Base-by-base conservation (phyloP, 2,329 filamentous ascomycete species). In the Hysterium pulicare region DNA sequence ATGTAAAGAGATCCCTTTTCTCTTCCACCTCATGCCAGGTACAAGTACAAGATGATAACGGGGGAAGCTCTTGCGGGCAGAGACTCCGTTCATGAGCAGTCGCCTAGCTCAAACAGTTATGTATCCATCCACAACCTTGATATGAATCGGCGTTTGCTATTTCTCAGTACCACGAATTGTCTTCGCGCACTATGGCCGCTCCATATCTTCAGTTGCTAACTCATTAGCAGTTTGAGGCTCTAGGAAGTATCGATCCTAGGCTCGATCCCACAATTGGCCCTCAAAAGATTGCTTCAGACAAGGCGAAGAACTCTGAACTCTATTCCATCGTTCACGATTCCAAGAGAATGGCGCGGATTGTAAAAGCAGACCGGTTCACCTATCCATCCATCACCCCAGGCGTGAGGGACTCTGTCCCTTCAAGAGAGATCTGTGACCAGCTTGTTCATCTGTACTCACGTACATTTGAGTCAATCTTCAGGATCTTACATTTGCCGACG, bases 401-500 rank as follows among this genome's bases (percentile, higher is more conserved):
- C 6, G 62, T 68, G 6, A 71, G 59, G 0, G 47, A 51, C 0
- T 66, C 71, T 28, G 55, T 84, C 0, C 79, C 80, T 0, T 44
- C 69, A 0, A 71, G 66, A 39, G 57, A 66, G 0, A 42, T 74
- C 1, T 69, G 71, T 10, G 73, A 78, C 44, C 49, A 63, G 11
- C 66, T 81, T 0, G 61, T 79, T 1, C 64, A 73, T 3, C 64
- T 69, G 5, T 81, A 81, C 47, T 58, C 79, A 2, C 59, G 68
- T 2, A 75, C 73, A 0, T 68, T 66, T 3, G 78, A 81, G 50
- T 61, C 60, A 0, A 34, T 75, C 0, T 71, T 73, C 45, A 69
- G 76, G 4, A 58, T 80, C 0, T 50, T 81, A 0, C 77, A 81
- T 48, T 57, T 77, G 0, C 76, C 75, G 0, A 69, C 68, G 0